Base-by-base conservation (phyloP, 2,329 filamentous ascomycete species). In the Alternaria rosae region DNA sequence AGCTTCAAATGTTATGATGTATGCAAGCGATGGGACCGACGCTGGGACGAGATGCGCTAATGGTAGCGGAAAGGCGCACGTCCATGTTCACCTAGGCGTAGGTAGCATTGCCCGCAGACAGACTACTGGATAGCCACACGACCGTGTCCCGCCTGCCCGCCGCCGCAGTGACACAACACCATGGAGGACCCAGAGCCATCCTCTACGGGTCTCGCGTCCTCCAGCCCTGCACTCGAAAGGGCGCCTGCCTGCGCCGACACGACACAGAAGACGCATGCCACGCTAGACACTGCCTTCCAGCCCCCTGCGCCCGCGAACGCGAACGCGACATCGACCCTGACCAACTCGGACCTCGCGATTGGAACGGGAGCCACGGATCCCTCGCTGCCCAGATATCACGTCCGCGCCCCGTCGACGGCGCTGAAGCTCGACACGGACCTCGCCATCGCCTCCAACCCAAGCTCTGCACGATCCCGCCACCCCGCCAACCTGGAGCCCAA, bases 401-500 rank as follows among this genome's bases (percentile, higher is more conserved):
- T 72, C 61, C 68, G 69, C 69, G 64, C 71, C 23, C 61, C 66
- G 60, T 66, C 70, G 55, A 65, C 72, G 61, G 64, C 59, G 28
- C 61, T 73, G 71, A 69, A 70, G 62, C 60, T 70, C 51, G 66
- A 74, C 60, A 69, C 73, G 44, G 76, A 78, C 62, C 76, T 78
- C 48, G 69, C 73, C 41, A 72, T 77, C 38, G 73, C 74, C 41
- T 70, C 73, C 45, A 69, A 65, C 20, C 59, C 70, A 58, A 50
- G 47, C 51, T 58, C 54, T 61, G 56, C 61, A 32, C 65, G 67
- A 32, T 64, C 64, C 17, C 62, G 54, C 66, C 65, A 71, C 52
- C 70, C 76, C 32, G 70, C 74, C 64, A 75, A 71, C 53, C 69
- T 75, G 73, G 78, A 78, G 66, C 75, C 68, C 61, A 68, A 62